phyloP scores from a whole-genome alignment of 2,329 filamentous ascomycete species.

The Ascochyta rabiei region DNA sequence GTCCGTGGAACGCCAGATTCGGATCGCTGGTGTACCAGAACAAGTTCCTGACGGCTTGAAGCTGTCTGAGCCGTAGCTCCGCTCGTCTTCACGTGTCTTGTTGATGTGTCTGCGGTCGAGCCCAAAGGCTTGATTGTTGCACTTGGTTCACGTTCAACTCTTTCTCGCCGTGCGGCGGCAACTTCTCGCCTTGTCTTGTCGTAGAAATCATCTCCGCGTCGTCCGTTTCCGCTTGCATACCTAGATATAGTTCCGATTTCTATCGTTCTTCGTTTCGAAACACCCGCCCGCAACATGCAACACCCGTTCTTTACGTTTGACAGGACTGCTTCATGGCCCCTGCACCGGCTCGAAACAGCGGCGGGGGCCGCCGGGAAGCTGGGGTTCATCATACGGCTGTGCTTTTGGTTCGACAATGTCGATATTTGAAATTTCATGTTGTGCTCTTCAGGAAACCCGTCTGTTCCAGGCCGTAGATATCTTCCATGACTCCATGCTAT shows the following conservation, averaged over 20 bases:
- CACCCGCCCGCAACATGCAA: constrained; percentile 5
- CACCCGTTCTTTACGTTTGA: neutral
- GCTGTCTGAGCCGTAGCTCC: constrained; percentile 1
- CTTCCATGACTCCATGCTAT: constrained; percentile 15
- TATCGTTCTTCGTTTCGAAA: constrained; percentile 12
- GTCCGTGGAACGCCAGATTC: neutral
- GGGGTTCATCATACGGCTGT: neutral
- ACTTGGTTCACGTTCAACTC: no score
- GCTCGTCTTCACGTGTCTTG: neutral
- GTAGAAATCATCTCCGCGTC: neutral
- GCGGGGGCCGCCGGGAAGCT: neutral
- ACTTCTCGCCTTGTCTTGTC: no score
- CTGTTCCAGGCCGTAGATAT: neutral
- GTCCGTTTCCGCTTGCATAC: neutral
- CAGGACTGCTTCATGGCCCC: neutral
- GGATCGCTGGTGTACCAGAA: neutral
- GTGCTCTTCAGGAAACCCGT: neutral
- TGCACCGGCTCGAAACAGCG: neutral
- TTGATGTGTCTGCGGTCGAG: neutral
- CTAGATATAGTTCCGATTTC: neutral
- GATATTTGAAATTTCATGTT: neutral
- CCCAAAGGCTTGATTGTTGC: no score
- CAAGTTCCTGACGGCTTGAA: neutral
- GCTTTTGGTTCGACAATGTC: constrained; percentile 2
- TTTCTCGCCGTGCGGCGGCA: no score